Base-by-base conservation (phyloP, 257 asterid genomes). In the Salvia miltiorrhiza region DNA sequence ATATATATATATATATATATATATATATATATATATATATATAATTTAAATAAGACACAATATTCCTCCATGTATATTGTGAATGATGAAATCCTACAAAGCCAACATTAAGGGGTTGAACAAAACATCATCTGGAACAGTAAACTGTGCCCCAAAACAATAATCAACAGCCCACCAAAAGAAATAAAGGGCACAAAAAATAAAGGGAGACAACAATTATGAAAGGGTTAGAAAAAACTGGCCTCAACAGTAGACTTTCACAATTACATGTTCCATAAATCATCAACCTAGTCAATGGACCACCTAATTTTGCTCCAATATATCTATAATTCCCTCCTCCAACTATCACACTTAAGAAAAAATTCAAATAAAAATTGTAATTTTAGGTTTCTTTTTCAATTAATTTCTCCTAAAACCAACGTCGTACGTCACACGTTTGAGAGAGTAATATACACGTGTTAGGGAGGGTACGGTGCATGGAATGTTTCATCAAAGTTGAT, bases 201-300 rank as follows among this genome's bases (percentile, higher is more conserved):
- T 71, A 63, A 75, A 78, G 82, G 88, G 12, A 82, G 97, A 88
- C 97, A 90, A 80, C 41, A 83, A 85, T 88, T 70, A 90, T 88
- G 83, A 81, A 55, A 43, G 63, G 67, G 66, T 63, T 76, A 72
- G 76, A 87, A 77, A 83, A 73, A 80, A 70, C 30, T 60, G 57
- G 32, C 67, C 71, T 49, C 67, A 69, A 76, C 44, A 74, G 67
- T 78, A 62, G 70, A 80, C 76, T 76, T 76, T 84, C 85, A 70
- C 87, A 75, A 88, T 79, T 77, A 79, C 84, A 53, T 76, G 82
- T 80, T 52, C 68, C 68, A 71, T 26, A 43, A 60, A 69, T 60
- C 69, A 79, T 33, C 72, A 6, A 37, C 50, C 20, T 77, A 77
- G 79, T 81, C 86, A 78, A 80, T 77, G 81, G 82, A 75, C 82